Evolutionary conservation across 352 stramenopile genomes (phyloP), one percentile per base, ranked within the genome.

Genomic region (Globisporangium irregulare): DNA sequence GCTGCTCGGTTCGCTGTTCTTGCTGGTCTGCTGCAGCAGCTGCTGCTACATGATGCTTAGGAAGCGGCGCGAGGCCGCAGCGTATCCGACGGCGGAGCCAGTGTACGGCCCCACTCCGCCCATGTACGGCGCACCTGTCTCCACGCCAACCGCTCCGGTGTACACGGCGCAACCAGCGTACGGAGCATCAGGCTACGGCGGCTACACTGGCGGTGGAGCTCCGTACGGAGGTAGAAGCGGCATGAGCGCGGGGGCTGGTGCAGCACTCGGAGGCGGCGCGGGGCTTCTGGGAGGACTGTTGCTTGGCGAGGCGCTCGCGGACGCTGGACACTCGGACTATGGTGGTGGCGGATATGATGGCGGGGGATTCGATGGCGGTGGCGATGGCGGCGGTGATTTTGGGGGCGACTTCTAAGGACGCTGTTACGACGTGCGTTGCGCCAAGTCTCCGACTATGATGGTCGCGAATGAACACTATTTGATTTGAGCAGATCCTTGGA

Each of bases 161-260:
- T 81, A 78, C 61, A 62, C 41, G 53, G 61, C 64, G 8, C 64
- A 69, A 20, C 73, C 70, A 59, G 56, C 50, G 14, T 76, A 83
- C 59, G 68, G 64, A 20, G 59, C 25, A 3, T 15, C 38, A 27
- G 41, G 38, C 24, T 72, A 72, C 34, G 63, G 67, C 10, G 48
- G 62, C 7, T 27, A 43, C 15, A 66, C 60, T 22, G 71, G 73
- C 14, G 64, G 66, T 38, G 67, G 68, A 1, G 25, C 14, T n/a
- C 54, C 54, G 1, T 59, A 59, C 18, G 54, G 25, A 24, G 66
- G 68, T 22, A 62, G 68, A 64, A 64, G 75, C 9, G 75, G 79
- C 2, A 87, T 90, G 73, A 70, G 79, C 5, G 79, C 78, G 41
- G 81, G 78, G 8, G 77, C 78, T 1, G 78, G 78, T 3, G 81